Percentiles rank a stretch among this genome's conserved stretches.
Conservation (phyloP, 2,329 filamentous ascomycete genomes). For the Verticillium tricorpus region DNA sequence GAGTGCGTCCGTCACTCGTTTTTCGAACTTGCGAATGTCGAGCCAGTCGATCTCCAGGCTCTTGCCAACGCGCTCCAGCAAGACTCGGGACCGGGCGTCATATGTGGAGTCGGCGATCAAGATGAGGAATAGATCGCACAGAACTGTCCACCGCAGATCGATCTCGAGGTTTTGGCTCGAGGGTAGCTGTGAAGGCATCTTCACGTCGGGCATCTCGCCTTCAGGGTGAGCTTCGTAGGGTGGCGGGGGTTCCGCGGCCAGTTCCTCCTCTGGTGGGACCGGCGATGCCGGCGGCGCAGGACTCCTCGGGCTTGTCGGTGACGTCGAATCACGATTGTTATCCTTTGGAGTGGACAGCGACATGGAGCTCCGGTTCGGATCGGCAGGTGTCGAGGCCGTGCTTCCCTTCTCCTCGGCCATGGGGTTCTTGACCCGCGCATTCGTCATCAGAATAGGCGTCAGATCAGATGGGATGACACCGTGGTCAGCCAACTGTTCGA, state of each 20-base stretch:
- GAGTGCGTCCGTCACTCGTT: conserved; percentile 89
- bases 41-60: conserved; percentile 81
- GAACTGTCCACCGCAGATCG: conserved; percentile 91
- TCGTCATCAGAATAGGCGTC: conserved; percentile 82
- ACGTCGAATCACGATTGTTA: neutral
- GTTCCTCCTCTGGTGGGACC: conserved; percentile 33
- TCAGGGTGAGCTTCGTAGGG: conserved; percentile 60
- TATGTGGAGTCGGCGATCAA: conserved; percentile 96
- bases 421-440: conserved; percentile 88
- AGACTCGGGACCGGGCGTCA: conserved; percentile 77
- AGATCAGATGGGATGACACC: conserved; percentile 82
- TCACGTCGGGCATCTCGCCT: conserved; percentile 72
- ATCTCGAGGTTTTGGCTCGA: conserved; percentile 85
- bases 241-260: conserved; percentile 46
- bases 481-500: conserved; percentile 91
- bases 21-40: conserved; percentile 95
- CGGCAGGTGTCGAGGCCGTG: neutral
- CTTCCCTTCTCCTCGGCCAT: conserved; percentile 52
- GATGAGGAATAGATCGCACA: conserved; percentile 92
- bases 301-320: conserved; percentile 7
- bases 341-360: conserved; percentile 1
- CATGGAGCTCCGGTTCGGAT: neutral
- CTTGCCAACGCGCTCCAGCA: conserved; percentile 78
- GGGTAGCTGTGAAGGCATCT: conserved; percentile 77
- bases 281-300: conserved; percentile 16